phyloP scores from a whole-genome alignment of 805 yeast genomes.

The Metschnikowia lachancei region DNA sequence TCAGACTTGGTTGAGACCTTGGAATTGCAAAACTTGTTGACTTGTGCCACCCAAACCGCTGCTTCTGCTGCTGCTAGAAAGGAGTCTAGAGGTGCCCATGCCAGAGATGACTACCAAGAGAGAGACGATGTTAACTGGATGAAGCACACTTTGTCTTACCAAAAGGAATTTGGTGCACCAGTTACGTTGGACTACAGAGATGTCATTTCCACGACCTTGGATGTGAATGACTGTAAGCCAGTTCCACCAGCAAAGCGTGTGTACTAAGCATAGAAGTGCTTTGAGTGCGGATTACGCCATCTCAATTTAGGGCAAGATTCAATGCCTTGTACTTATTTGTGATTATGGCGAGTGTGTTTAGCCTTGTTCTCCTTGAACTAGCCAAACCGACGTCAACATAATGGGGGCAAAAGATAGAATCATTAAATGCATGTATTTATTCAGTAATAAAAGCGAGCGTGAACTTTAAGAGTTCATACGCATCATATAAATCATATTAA shows the following conservation, averaged over 20 bases:
- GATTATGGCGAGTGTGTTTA: background rate
- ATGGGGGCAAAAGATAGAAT: constrained; percentile 9
- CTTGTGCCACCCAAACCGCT: constrained; percentile 97
- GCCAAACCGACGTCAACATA: background rate
- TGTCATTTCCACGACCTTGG: constrained; percentile 80
- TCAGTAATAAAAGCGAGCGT: background rate
- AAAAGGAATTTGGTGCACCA: constrained; percentile 63
- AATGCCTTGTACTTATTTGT: constrained; percentile 1
- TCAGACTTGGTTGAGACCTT: constrained; percentile 94
- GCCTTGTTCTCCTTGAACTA: no score
- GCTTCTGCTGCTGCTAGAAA: constrained; percentile 89
- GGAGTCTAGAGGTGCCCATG: constrained; percentile 99
- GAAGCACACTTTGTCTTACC: constrained; percentile 97
- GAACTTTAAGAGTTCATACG: background rate
- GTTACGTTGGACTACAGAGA: constrained; percentile 80
- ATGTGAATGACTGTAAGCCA: constrained; percentile 87
- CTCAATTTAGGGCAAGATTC: constrained; percentile 1
- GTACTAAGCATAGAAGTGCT: constrained; percentile 48
- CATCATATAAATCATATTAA: constrained; percentile 1
- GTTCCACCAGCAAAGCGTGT: constrained; percentile 98
- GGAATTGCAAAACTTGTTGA: constrained; percentile 92
- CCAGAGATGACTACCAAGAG: constrained; percentile 94
- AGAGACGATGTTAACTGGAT: constrained; percentile 97
- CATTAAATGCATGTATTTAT: constrained; percentile 16
- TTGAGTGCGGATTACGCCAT: background rate